Conservation (phyloP, 306 rosid genomes). For the Rubus parviflorus region DNA sequence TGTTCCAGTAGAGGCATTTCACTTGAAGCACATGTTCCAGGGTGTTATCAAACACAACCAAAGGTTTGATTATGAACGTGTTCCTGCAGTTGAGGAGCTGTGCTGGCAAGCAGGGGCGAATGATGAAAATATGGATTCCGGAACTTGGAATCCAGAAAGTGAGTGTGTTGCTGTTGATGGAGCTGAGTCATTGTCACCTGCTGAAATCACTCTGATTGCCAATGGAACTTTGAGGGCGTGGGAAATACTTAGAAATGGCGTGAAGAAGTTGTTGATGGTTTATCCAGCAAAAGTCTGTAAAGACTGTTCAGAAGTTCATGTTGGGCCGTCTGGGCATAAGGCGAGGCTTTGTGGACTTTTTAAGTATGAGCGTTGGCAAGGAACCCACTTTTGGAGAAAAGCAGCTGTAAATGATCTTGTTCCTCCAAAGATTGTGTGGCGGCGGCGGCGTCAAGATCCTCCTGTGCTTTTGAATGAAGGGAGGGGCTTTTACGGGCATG, state of each 20-base stretch:
- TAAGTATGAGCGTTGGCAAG: slow-evolving; percentile 77
- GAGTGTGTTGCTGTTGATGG: slow-evolving; percentile 27
- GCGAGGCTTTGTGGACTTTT: slow-evolving; percentile 84
- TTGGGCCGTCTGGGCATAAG: slow-evolving; percentile 87
- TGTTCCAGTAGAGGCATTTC: slow-evolving; percentile 77
- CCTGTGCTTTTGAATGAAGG: slow-evolving; percentile 64
- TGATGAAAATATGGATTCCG: slow-evolving; percentile 31
- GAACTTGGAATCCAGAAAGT: slow-evolving; percentile 38
- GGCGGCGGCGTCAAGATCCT: slow-evolving; percentile 75
- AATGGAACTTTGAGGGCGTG: slow-evolving; percentile 62
- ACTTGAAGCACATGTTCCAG: slow-evolving; percentile 66
- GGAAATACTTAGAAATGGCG: slow-evolving; percentile 72
- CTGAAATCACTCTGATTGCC: slow-evolving; percentile 51
- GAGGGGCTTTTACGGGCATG: slow-evolving; percentile 66
- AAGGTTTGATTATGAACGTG: slow-evolving; percentile 79
- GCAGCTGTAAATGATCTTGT: slow-evolving; percentile 73
- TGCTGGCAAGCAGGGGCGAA: slow-evolving; percentile 85
- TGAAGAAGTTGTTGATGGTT: slow-evolving; percentile 65
- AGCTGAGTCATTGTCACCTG: slow-evolving; percentile 38
- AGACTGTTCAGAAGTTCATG: slow-evolving; percentile 80
- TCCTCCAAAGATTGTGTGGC: slow-evolving; percentile 78
- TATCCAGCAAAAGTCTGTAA: slow-evolving; percentile 85
- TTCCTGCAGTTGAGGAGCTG: slow-evolving; percentile 83
- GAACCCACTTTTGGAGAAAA: slow-evolving; percentile 79
- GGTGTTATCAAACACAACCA: slow-evolving; percentile 64